Conservation (phyloP, 1,139 yeast species). For the Magnusiomyces clavatus region DNA sequence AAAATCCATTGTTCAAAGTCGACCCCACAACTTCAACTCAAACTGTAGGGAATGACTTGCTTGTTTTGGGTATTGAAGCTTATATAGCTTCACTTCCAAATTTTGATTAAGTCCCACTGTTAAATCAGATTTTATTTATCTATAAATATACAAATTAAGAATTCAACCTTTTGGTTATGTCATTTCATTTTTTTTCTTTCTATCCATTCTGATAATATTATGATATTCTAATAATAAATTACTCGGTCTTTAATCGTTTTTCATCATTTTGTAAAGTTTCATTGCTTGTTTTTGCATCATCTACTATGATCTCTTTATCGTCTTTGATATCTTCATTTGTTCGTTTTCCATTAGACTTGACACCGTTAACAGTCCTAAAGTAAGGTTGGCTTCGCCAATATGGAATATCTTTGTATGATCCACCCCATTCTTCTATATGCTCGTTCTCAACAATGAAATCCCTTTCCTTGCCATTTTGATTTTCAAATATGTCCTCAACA, state of each 20-base stretch:
- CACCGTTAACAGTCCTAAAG: conserved; percentile 78
- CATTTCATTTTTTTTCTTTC: not conserved
- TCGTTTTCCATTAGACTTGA: conserved; percentile 25
- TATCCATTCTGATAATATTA: not conserved
- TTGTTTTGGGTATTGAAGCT: conserved; percentile 34
- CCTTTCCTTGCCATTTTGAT: conserved; percentile 38
- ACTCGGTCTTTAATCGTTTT: no score
- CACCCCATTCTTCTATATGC: conserved; percentile 60
- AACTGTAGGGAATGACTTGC: conserved; percentile 35
- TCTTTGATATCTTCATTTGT: conserved; percentile 11
- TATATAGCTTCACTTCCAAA: conserved; percentile 33
- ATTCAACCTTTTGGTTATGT: no score
- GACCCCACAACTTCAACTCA: conserved; percentile 29
- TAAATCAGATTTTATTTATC: not conserved
- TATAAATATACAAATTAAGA: no score
- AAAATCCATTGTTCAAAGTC: conserved; percentile 42
- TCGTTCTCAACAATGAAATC: conserved; percentile 53
- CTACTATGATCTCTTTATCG: not conserved
- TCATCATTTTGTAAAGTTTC: no score
- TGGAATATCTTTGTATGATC: conserved; percentile 73
- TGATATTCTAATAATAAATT: not conserved
- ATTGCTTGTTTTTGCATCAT: not conserved
- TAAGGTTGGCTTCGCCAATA: conserved; percentile 97
- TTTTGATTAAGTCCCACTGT: conserved; percentile 22
- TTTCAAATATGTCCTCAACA: conserved; percentile 49